Percentiles rank a stretch among this genome's conserved stretches.
These are phyloP conservation scores for Zygnema cylindricum DNA, from an alignment of 139 green algal genomes.

Conservation along the genomic window DNA sequence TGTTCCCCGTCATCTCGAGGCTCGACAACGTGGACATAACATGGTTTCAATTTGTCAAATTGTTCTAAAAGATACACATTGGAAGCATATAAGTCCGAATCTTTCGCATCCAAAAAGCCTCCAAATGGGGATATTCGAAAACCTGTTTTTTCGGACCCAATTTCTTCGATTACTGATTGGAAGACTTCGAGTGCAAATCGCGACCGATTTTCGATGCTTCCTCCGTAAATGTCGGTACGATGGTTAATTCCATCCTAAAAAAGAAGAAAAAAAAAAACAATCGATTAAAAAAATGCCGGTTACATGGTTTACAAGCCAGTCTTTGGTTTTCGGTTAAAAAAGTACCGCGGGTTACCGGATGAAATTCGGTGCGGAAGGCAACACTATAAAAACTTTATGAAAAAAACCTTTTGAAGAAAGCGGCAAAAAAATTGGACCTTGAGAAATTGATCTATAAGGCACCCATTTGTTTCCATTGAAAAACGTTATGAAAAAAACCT, in stretches of 20 bases:
- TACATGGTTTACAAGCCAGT: neutral
- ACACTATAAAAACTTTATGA: neutral
- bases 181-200: constrained; percentile 26
- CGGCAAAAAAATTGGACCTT: too few species aligned
- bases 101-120: constrained; percentile 5
- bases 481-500: too few species aligned
- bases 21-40: constrained; percentile 11
- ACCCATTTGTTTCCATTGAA: too few species aligned
- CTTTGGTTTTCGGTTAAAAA: neutral
- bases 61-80: constrained; percentile 9
- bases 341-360: neutral
- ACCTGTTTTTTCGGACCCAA: neutral
- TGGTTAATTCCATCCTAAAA: neutral
- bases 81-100: neutral
- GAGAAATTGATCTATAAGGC: too few species aligned
- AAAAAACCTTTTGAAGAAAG: neutral
- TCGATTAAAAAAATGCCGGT: neutral
- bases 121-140: constrained; percentile 15
- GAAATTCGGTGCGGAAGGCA: neutral
- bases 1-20: constrained; percentile 1
- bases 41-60: constrained; percentile 9
- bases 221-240: constrained; percentile 45
- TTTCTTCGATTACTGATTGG: neutral
- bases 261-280: too few species aligned
- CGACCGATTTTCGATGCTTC: constrained; percentile 6